A percentile compares a stretch with the other conserved stretches of the same genome.
These are phyloP conservation scores for Vaccinium corymbosum DNA, from an alignment of 148 eudicot genomes.

Conservation along the genomic window DNA sequence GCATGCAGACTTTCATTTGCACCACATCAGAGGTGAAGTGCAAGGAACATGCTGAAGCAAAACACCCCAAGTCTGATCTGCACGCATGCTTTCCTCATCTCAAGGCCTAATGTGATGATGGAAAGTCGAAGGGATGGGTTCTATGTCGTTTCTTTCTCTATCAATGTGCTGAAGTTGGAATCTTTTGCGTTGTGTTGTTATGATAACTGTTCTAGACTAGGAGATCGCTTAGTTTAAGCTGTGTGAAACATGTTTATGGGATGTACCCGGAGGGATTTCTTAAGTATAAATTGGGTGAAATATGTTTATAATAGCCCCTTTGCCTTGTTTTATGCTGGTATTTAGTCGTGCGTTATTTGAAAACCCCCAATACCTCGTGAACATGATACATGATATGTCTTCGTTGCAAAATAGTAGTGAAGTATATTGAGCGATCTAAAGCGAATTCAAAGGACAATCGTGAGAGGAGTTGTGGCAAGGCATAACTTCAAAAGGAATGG, in stretches of 20 bases:
- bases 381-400: neutral
- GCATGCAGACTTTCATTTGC: constrained; percentile 96
- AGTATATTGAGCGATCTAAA: too few species aligned
- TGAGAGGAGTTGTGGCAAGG: too few species aligned
- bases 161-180: constrained; percentile 18
- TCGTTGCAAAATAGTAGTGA: neutral
- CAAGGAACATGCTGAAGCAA: constrained; percentile 91
- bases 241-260: constrained; percentile 17
- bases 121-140: constrained; percentile 9
- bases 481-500: too few species aligned
- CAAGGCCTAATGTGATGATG: constrained; percentile 42
- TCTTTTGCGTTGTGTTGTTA: constrained; percentile 18
- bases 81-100: constrained; percentile 76
- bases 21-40: constrained; percentile 93
- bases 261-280: neutral
- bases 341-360: neutral
- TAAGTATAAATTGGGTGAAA: neutral
- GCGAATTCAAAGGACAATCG: too few species aligned
- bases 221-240: neutral
- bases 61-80: constrained; percentile 73
- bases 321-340: neutral
- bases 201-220: constrained; percentile 6
- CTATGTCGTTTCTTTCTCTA: constrained; percentile 8
- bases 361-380: neutral
- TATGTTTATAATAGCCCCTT: neutral